Conservation (phyloP, 345 rosid genomes). For the Abelmoschus esculentus region DNA sequence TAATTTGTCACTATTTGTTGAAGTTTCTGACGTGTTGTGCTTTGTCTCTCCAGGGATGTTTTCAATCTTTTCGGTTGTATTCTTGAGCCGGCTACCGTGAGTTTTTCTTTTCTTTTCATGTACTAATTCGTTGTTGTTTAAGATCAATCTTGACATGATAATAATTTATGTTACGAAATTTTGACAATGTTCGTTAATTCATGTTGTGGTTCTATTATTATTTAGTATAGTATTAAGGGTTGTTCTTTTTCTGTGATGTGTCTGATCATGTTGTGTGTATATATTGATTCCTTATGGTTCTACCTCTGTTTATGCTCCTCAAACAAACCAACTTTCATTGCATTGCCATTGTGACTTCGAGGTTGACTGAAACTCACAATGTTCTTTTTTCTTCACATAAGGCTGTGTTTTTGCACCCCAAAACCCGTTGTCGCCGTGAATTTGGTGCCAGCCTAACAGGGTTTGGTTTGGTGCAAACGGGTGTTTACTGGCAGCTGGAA, state of each 20-base stretch:
- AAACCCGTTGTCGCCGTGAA: too few species aligned
- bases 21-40: neutral
- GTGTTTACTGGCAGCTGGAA: too few species aligned
- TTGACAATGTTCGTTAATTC: too few species aligned
- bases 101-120: neutral
- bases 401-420: too few species aligned
- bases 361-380: neutral
- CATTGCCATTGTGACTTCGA: neutral
- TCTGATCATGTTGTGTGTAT: neutral
- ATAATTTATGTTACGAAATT: too few species aligned
- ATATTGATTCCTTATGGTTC: neutral
- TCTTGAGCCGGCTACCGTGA: constrained; percentile 65
- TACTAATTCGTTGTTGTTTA: neutral
- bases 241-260: neutral
- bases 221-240: neutral
- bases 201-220: too few species aligned
- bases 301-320: neutral
- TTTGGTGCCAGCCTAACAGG: too few species aligned
- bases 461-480: too few species aligned
- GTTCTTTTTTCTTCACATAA: neutral
- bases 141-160: too few species aligned
- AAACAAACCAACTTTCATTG: neutral
- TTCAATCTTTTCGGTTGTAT: constrained; percentile 73
- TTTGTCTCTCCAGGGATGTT: constrained; percentile 45
- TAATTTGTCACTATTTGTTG: neutral